These are phyloP conservation scores for Gymnopilus dilepis DNA, from an alignment of 768 basidiomycete genomes.

Conservation along the genomic window DNA sequence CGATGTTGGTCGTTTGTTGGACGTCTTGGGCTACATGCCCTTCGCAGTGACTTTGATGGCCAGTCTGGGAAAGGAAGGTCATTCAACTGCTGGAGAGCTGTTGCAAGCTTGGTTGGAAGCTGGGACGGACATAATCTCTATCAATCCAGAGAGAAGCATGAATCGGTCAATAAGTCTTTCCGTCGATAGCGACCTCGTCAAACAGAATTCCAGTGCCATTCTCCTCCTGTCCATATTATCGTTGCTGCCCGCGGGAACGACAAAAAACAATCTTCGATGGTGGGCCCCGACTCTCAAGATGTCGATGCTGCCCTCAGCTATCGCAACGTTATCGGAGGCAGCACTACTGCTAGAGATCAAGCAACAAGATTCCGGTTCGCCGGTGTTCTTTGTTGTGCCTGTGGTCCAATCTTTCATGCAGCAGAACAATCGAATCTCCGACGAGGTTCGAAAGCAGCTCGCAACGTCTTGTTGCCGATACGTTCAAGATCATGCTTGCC, in stretches of 20 bases:
- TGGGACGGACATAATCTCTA: slow-evolving; percentile 15
- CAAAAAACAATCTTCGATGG: slow-evolving; percentile 1
- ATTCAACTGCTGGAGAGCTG: slow-evolving; percentile 14
- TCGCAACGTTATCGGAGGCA: not conserved
- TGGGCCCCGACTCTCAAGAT: not conserved
- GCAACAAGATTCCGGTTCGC: not conserved
- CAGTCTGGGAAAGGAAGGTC: slow-evolving; percentile 14
- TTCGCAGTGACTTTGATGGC: slow-evolving; percentile 42
- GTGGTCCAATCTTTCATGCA: slow-evolving; percentile 20
- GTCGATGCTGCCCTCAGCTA: not conserved
- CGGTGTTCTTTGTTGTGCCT: slow-evolving; percentile 13
- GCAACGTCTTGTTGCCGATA: slow-evolving; percentile 13
- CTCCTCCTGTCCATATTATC: slow-evolving; percentile 28
- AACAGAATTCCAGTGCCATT: slow-evolving; percentile 21
- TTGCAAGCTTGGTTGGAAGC: slow-evolving; percentile 16
- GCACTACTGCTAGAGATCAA: not conserved
- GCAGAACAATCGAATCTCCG: slow-evolving; percentile 1
- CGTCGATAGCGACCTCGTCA: slow-evolving; percentile 22
- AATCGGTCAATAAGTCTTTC: slow-evolving; percentile 28
- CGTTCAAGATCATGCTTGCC: slow-evolving; percentile 14
- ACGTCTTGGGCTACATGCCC: slow-evolving; percentile 36
- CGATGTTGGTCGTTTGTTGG: slow-evolving; percentile 25
- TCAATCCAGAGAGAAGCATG: slow-evolving; percentile 21
- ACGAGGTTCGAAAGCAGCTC: not conserved
- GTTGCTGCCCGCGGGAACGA: slow-evolving; percentile 24